Evolutionary conservation across 768 basidiomycete species (phyloP).

Genomic region (Panus rudis): DNA sequence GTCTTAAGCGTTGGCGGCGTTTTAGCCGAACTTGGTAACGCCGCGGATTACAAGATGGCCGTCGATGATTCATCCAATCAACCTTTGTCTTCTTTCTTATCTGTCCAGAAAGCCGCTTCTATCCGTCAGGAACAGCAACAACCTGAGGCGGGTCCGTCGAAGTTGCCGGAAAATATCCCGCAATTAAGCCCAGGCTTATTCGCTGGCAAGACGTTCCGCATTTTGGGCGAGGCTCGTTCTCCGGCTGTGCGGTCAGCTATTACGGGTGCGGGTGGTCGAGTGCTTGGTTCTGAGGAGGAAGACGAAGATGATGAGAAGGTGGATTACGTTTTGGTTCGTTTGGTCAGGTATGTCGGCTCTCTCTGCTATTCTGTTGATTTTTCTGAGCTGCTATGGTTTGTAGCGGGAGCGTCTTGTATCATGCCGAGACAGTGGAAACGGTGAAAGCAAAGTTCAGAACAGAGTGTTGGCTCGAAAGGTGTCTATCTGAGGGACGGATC

Average conservation of each 20-base stretch:
- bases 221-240: conserved; percentile 61
- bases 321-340: conserved; percentile 62
- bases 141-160: too few species aligned
- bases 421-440: conserved; percentile 42
- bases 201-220: conserved; percentile 46
- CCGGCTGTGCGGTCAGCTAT: conserved; percentile 52
- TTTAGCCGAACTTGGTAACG: too few species aligned
- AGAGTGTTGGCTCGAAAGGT: conserved; percentile 91
- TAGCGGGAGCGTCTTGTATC: conserved; percentile 67
- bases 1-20: too few species aligned
- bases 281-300: too few species aligned
- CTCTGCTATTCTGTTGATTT: conserved; percentile 1
- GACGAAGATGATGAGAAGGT: conserved; percentile 37
- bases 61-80: too few species aligned
- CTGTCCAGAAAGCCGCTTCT: too few species aligned
- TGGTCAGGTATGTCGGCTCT: conserved; percentile 53
- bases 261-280: conserved; percentile 48
- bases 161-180: conserved; percentile 1
- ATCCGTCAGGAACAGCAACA: too few species aligned
- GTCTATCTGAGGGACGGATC: conserved; percentile 69
- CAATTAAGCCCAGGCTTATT: conserved; percentile 50
- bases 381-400: neutral
- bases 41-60: too few species aligned
- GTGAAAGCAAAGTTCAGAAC: conserved; percentile 63
- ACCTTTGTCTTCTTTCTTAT: too few species aligned